Evolutionary conservation across 2,329 filamentous ascomycete genomes (phyloP).

Genomic region (Colletotrichum karsti): DNA sequence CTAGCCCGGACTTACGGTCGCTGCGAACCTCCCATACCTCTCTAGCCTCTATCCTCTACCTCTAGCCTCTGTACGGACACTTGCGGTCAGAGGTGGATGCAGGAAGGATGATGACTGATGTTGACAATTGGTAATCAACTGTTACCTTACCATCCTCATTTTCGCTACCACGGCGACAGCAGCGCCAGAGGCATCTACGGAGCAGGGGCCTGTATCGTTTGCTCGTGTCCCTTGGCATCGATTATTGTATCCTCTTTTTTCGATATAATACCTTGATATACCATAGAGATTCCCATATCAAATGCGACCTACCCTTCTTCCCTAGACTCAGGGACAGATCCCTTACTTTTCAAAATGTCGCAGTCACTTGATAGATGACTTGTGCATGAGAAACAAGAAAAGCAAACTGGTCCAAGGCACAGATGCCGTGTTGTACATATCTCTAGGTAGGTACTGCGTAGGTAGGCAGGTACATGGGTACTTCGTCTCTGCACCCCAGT

Average conservation of each 20-base stretch:
- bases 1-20: constrained; percentile 5
- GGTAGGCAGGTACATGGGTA: too few relatives aligned
- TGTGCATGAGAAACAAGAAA: constrained; percentile 15
- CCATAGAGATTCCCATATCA: constrained; percentile 12
- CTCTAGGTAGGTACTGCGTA: too few relatives aligned
- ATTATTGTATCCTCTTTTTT: too few relatives aligned
- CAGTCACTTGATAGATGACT: neutral
- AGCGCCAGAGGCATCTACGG: neutral
- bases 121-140: constrained; percentile 23
- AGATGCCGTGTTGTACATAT: too few relatives aligned
- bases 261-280: too few relatives aligned
- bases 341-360: neutral
- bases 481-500: neutral
- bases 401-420: neutral
- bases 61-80: too few relatives aligned
- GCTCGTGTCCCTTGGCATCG: neutral
- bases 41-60: too few relatives aligned
- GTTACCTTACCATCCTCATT: neutral
- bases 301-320: neutral
- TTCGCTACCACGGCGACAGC: constrained; percentile 25
- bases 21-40: neutral
- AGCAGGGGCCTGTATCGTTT: too few relatives aligned
- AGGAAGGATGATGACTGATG: neutral
- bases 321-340: neutral
- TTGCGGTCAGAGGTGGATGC: neutral